Percentiles rank a stretch among this genome's conserved stretches.
These are phyloP conservation scores for Calonectria crousiana DNA, from an alignment of 2,329 filamentous ascomycete species.

Conservation along the genomic window DNA sequence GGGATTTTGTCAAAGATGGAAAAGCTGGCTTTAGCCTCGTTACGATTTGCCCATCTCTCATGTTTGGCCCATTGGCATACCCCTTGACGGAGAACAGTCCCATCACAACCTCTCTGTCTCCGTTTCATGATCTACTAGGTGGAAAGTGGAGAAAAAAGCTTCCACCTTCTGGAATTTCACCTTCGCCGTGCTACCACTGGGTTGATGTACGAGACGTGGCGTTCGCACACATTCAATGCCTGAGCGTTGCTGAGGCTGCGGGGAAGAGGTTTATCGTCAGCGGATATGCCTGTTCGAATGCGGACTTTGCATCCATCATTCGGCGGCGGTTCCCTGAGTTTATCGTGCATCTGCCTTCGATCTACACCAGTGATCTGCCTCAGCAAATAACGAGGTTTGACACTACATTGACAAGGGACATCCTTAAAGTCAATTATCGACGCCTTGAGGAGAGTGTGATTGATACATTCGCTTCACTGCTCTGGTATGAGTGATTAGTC, in stretches of 20 bases:
- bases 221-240: not conserved
- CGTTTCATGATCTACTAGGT: not conserved
- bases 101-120: not conserved
- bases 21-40: not conserved
- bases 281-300: not conserved
- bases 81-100: not conserved
- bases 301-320: not conserved
- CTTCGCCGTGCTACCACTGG: not conserved
- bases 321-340: not conserved
- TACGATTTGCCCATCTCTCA: not conserved
- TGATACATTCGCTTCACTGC: not conserved
- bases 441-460: not conserved
- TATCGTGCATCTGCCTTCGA: not conserved
- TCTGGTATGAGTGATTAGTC: not conserved
- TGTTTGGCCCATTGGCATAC: not conserved
- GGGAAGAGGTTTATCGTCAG: not conserved
- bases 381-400: not conserved
- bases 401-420: not conserved
- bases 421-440: not conserved
- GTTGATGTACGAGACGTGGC: not conserved
- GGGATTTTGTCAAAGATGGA: not conserved
- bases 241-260: not conserved
- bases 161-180: not conserved
- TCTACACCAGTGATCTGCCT: not conserved
- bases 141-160: not conserved